A percentile compares a stretch with the other conserved stretches of the same genome.
These are phyloP conservation scores for Cordyceps farinosa DNA, from an alignment of 2,329 filamentous ascomycete genomes.

Conservation along the genomic window DNA sequence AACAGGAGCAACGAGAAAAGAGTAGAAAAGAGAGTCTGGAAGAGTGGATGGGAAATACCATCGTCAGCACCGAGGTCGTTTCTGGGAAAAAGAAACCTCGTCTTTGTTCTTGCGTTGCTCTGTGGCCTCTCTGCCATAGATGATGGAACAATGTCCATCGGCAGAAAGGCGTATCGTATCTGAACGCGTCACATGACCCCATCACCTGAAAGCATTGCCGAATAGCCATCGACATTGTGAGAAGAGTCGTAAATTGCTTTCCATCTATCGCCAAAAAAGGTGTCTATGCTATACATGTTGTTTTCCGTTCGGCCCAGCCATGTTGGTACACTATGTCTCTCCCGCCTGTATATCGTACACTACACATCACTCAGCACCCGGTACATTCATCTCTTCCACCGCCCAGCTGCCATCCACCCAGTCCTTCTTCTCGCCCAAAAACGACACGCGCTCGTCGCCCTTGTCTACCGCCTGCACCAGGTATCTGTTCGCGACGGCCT, in stretches of 20 bases:
- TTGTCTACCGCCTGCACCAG: constrained; percentile 64
- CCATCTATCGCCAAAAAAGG: constrained; percentile 14
- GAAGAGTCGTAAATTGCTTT: constrained; percentile 17
- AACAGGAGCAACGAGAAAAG: neutral
- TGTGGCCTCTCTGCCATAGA: constrained; percentile 57
- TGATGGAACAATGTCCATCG: constrained; percentile 24
- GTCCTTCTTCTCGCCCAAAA: constrained; percentile 79
- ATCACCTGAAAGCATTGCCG: constrained; percentile 27
- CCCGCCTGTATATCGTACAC: neutral
- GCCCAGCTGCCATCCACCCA: constrained; percentile 76
- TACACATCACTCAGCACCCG: constrained; percentile 34
- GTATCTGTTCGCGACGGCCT: constrained; percentile 75
- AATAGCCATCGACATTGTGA: constrained; percentile 16
- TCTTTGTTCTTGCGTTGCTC: constrained; percentile 56
- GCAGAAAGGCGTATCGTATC: constrained; percentile 64
- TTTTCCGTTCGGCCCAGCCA: neutral
- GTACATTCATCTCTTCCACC: constrained; percentile 69
- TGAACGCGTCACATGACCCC: constrained; percentile 44
- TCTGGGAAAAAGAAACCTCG: neutral
- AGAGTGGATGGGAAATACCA: neutral
- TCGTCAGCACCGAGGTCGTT: neutral
- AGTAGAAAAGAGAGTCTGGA: neutral
- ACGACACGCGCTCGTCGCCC: constrained; percentile 60
- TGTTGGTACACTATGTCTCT: constrained; percentile 1
- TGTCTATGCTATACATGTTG: constrained; percentile 13